A percentile compares a stretch with the other conserved stretches of the same genome.
Conservation (phyloP, 1,139 yeast genomes). For the Magnusiomyces paraingens region DNA sequence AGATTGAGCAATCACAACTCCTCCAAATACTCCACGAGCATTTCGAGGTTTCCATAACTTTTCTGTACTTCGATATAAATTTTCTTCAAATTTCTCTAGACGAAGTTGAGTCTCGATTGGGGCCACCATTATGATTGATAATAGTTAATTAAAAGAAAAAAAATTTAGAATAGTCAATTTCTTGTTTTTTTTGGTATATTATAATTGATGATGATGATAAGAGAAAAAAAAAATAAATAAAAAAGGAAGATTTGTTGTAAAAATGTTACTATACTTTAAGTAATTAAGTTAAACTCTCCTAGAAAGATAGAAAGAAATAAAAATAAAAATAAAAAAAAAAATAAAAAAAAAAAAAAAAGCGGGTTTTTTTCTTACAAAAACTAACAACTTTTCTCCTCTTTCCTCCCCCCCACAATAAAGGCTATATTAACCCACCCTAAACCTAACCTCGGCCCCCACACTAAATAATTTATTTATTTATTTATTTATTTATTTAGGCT, state of each 20-base stretch:
- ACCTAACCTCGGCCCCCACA: no score
- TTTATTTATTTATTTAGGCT: no score
- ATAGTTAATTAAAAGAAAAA: no score
- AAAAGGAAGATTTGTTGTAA: not conserved
- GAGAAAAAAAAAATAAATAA: not conserved
- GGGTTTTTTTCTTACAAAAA: not conserved
- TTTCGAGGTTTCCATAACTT: conserved; percentile 42
- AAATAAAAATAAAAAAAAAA: no score
- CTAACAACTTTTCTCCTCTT: not conserved
- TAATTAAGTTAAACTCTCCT: no score
- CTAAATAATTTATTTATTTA: no score
- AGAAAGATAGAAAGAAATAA: no score
- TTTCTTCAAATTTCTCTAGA: conserved; percentile 28
- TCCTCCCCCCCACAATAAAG: not conserved
- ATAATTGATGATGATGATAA: no score
- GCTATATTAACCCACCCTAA: no score
- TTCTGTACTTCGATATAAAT: conserved; percentile 32
- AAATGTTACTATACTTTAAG: no score
- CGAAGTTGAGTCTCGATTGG: conserved; percentile 26
- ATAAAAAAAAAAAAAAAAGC: not conserved
- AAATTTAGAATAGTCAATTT: not conserved
- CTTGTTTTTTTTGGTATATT: no score
- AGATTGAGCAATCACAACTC: conserved; percentile 68
- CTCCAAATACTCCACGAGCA: conserved; percentile 76
- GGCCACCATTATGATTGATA: conserved; percentile 13